Conservation (phyloP, 1,284 basidiomycete genomes). For the Ceratobasidium sp. region DNA sequence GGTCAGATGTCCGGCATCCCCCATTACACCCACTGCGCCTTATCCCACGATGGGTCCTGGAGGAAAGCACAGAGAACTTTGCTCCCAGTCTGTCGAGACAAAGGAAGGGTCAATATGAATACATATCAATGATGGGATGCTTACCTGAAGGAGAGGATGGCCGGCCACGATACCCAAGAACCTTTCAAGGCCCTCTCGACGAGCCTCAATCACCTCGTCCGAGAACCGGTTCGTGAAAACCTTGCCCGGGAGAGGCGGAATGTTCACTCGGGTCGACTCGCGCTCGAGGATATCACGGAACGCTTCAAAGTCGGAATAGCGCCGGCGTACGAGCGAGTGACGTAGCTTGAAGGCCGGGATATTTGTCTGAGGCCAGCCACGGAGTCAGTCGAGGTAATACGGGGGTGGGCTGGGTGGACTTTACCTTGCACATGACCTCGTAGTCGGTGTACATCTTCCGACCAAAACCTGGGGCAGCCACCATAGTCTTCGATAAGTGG, state of each 20-base stretch:
- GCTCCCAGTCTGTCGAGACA: slow-evolving; percentile 82
- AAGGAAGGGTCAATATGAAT: slow-evolving; percentile 7
- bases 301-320: slow-evolving; percentile 99
- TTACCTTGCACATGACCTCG: slow-evolving; percentile 96
- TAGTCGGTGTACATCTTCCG: slow-evolving; percentile 99
- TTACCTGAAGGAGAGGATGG: slow-evolving; percentile 93
- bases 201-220: slow-evolving; percentile 94
- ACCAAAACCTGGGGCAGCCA: slow-evolving; percentile 78
- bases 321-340: slow-evolving; percentile 92
- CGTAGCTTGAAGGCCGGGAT: slow-evolving; percentile 98
- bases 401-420: slow-evolving; percentile 51
- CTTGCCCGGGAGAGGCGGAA: slow-evolving; percentile 96
- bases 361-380: slow-evolving; percentile 77
- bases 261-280: slow-evolving; percentile 97
- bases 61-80: slow-evolving; percentile 98
- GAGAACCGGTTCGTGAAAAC: slow-evolving; percentile 97
- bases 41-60: slow-evolving; percentile 91
- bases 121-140: slow-evolving; percentile 52
- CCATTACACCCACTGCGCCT: slow-evolving; percentile 75
- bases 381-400: slow-evolving; percentile 6
- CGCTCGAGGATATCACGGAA: slow-evolving; percentile 98
- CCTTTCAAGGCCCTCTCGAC: slow-evolving; percentile 93
- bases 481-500: not conserved
- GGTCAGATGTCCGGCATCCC: slow-evolving; percentile 11
- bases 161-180: slow-evolving; percentile 98